Percentiles rank a stretch among this genome's conserved stretches.
Evolutionary conservation across 805 yeast genomes (phyloP).

Genomic region (Kodamaea laetipori): DNA sequence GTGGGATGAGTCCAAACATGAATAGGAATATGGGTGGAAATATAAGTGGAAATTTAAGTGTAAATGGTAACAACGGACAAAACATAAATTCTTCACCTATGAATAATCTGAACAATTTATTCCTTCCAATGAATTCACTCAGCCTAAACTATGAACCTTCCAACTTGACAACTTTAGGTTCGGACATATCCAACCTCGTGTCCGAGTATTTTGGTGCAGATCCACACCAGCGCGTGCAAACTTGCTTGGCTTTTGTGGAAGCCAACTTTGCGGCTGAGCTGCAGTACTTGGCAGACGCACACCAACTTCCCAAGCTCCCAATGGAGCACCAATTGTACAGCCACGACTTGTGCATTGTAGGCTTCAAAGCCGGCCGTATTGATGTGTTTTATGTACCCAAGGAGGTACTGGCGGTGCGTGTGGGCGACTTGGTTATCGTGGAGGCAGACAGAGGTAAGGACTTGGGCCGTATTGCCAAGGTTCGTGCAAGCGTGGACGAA

Average conservation of each 20-base stretch:
- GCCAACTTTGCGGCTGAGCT: slow-evolving; percentile 34
- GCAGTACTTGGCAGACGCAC: slow-evolving; percentile 29
- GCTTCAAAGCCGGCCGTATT: slow-evolving; percentile 76
- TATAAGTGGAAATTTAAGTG: too few species aligned
- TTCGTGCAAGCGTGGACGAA: slow-evolving; percentile 61
- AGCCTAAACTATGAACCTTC: not conserved
- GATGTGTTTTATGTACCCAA: slow-evolving; percentile 71
- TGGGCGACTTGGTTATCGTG: slow-evolving; percentile 74
- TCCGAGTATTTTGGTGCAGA: slow-evolving; percentile 40
- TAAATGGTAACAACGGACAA: not conserved
- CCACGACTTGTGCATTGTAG: slow-evolving; percentile 57
- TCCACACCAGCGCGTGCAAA: slow-evolving; percentile 41
- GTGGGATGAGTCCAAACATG: not conserved
- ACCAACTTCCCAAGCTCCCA: slow-evolving; percentile 33
- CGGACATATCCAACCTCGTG: slow-evolving; percentile 20
- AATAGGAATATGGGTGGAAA: too few species aligned
- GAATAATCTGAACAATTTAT: not conserved
- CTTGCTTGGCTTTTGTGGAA: slow-evolving; percentile 30
- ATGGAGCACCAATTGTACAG: slow-evolving; percentile 24
- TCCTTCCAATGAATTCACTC: not conserved
- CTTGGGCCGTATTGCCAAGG: slow-evolving; percentile 63
- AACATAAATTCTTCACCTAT: not conserved
- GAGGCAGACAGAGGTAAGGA: slow-evolving; percentile 85
- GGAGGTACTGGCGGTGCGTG: slow-evolving; percentile 31
- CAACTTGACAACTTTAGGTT: not conserved